Conservation (phyloP, 225 moss, liverwort and hornwort species). For the Sphagnum tenellum region DNA sequence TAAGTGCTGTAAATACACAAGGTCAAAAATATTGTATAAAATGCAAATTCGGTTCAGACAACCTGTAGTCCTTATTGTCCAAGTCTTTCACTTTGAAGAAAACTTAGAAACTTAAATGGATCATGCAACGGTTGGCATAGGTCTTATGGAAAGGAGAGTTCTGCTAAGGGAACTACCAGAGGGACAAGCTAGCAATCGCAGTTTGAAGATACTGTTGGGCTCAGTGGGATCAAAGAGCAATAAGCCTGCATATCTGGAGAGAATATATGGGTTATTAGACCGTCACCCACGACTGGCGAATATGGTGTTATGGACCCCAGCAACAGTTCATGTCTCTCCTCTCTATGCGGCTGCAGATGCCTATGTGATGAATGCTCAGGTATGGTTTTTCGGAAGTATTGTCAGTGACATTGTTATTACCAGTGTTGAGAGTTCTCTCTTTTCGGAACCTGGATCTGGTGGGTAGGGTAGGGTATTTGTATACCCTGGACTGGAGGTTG, state of each 20-base stretch:
- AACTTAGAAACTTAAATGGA: too few relatives aligned
- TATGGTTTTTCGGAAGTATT: background rate
- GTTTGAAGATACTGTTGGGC: conserved; percentile 45
- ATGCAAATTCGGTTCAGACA: too few relatives aligned
- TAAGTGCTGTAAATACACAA: background rate
- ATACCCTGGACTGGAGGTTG: too few relatives aligned
- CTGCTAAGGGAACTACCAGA: conserved; percentile 6
- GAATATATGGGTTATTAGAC: conserved; percentile 30
- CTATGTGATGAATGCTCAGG: conserved; percentile 76
- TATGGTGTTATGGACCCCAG: conserved; percentile 40
- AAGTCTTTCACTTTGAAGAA: too few relatives aligned
- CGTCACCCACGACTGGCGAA: conserved; percentile 29
- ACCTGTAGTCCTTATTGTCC: too few relatives aligned
- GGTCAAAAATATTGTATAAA: too few relatives aligned
- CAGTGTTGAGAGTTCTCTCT: too few relatives aligned
- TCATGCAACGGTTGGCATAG: conserved; percentile 1
- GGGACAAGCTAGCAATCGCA: conserved; percentile 10
- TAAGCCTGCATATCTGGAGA: conserved; percentile 59
- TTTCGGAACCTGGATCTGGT: too few relatives aligned
- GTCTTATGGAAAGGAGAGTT: background rate
- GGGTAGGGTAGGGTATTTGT: too few relatives aligned
- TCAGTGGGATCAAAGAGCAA: conserved; percentile 73
- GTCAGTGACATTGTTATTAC: too few relatives aligned
- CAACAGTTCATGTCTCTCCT: conserved; percentile 50
- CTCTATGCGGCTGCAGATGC: conserved; percentile 75